Percentiles rank a stretch among this genome's conserved stretches.
phyloP scores from a whole-genome alignment of 805 yeast genomes.

The Saturnispora galanensis region DNA sequence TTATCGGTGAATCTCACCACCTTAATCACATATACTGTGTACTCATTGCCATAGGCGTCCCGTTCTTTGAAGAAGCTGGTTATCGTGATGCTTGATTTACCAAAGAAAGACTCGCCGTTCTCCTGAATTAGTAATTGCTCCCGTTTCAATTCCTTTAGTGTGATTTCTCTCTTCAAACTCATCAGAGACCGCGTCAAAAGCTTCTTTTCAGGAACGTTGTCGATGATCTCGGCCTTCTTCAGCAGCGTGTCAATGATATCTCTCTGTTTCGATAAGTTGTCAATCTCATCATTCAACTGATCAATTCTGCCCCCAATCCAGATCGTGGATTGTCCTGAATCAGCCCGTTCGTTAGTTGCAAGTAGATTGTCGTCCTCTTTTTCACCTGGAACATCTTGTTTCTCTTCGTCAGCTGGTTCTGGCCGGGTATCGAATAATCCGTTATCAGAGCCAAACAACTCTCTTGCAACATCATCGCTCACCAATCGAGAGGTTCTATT shows the following conservation, averaged over 20 bases:
- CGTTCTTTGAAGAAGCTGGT: slow-evolving; percentile 46
- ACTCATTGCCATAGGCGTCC: slow-evolving; percentile 46
- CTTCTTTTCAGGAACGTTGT: slow-evolving; percentile 59
- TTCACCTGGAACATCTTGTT: no score
- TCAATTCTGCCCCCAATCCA: slow-evolving; percentile 59
- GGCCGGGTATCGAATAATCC: slow-evolving; percentile 14
- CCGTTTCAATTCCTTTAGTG: slow-evolving; percentile 58
- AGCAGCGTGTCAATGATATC: slow-evolving; percentile 57
- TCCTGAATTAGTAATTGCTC: slow-evolving; percentile 82
- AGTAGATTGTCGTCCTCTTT: neutral
- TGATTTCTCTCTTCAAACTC: slow-evolving; percentile 64
- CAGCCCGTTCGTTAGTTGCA: no score
- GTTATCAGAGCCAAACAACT: slow-evolving; percentile 23
- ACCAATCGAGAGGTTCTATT: slow-evolving; percentile 19
- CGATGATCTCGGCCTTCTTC: slow-evolving; percentile 76
- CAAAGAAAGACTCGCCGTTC: slow-evolving; percentile 65
- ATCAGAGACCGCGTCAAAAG: slow-evolving; percentile 57
- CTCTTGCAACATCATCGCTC: slow-evolving; percentile 24
- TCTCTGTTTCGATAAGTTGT: slow-evolving; percentile 49
- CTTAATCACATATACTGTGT: slow-evolving; percentile 64
- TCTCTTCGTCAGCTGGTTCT: no score
- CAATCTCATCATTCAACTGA: slow-evolving; percentile 47
- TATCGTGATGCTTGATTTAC: slow-evolving; percentile 46
- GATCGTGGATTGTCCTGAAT: neutral
- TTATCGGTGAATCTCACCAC: slow-evolving; percentile 42